These are phyloP conservation scores for Penicillium daleae DNA, from an alignment of 495 filamentous ascomycete species.

Conservation along the genomic window DNA sequence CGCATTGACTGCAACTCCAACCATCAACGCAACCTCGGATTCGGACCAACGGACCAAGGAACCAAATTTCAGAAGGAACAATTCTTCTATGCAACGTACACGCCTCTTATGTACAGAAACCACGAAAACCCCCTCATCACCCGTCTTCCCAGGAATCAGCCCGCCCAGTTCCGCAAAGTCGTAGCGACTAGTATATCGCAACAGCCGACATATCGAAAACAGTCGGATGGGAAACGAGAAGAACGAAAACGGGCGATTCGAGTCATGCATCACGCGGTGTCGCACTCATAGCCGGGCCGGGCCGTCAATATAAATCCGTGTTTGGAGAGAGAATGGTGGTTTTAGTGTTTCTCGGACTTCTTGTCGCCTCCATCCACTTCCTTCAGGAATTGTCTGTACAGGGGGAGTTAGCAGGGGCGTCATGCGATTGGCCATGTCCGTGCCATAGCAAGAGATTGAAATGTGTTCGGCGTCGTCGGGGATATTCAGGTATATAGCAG, in stretches of 20 bases:
- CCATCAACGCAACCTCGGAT: neutral
- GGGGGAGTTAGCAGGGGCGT: slow-evolving; percentile 11
- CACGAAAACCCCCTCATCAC: slow-evolving; percentile 24
- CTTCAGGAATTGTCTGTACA: slow-evolving; percentile 75
- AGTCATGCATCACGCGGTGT: slow-evolving; percentile 23
- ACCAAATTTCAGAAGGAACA: slow-evolving; percentile 18
- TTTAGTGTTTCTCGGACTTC: slow-evolving; percentile 65
- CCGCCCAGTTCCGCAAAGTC: slow-evolving; percentile 20
- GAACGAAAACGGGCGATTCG: slow-evolving; percentile 20
- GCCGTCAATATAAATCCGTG: slow-evolving; percentile 25
- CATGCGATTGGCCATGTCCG: neutral
- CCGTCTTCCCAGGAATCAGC: slow-evolving; percentile 18
- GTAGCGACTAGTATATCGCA: slow-evolving; percentile 1
- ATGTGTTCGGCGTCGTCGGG: neutral
- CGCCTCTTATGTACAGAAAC: slow-evolving; percentile 51
- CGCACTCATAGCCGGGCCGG: slow-evolving; percentile 17
- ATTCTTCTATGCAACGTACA: slow-evolving; percentile 47
- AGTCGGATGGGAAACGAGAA: slow-evolving; percentile 19
- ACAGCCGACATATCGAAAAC: slow-evolving; percentile 12
- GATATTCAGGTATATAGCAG: neutral
- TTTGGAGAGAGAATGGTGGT: slow-evolving; percentile 16
- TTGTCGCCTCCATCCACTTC: slow-evolving; percentile 71
- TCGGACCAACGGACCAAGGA: neutral
- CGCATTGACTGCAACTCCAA: neutral
- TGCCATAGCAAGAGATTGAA: neutral